A percentile compares a stretch with the other conserved stretches of the same genome.
phyloP scores from a whole-genome alignment of 169 alveolate species.

The Sarcocystis neurona region DNA sequence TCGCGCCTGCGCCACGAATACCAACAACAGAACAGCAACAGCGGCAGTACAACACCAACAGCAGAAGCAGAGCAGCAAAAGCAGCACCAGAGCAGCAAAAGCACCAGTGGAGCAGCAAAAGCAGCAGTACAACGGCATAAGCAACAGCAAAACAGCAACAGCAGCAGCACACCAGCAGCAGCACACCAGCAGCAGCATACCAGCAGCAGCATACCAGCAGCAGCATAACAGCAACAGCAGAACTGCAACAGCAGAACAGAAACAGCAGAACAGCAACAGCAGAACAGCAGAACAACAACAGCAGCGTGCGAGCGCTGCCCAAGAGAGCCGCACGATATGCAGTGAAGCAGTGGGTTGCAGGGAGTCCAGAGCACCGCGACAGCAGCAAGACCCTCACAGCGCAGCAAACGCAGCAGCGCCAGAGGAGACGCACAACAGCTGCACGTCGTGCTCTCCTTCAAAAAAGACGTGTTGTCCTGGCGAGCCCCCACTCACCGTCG shows the following conservation, averaged over 20 bases:
- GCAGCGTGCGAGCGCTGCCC: too few species aligned
- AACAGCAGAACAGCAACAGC: background rate
- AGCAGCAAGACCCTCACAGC: background rate
- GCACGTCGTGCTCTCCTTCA: too few species aligned
- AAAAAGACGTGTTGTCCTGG: too few species aligned
- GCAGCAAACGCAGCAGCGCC: background rate
- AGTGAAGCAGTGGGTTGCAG: background rate
- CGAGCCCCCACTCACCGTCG: too few species aligned
- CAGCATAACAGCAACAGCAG: too few species aligned
- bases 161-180: background rate
- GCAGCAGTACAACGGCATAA: background rate
- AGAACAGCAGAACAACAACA: too few species aligned
- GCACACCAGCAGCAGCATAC: too few species aligned
- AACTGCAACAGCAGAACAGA: too few species aligned
- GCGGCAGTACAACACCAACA: background rate
- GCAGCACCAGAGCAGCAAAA: background rate
- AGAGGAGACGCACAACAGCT: background rate
- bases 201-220: too few species aligned
- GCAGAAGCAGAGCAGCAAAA: background rate
- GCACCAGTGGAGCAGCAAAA: background rate
- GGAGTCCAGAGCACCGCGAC: background rate
- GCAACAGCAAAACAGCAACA: too few species aligned
- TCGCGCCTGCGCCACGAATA: constrained; percentile 70
- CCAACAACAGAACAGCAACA: background rate
- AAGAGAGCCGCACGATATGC: background rate